Evolutionary conservation across 1,284 basidiomycete species (phyloP).

Genomic region (Malassezia equina): DNA sequence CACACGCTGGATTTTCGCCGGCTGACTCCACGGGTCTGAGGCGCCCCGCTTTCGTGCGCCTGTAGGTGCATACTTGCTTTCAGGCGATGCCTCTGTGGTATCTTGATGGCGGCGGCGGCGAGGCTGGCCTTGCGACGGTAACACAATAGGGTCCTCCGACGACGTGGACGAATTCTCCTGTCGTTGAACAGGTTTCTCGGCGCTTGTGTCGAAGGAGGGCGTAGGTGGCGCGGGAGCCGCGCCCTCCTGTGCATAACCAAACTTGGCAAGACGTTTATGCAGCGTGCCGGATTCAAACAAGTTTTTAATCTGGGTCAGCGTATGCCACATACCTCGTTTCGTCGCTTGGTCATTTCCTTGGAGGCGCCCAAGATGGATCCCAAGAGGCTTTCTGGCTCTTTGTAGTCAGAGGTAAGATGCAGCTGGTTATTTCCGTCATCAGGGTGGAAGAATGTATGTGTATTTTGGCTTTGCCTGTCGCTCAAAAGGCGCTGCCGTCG

Average conservation of each 20-base stretch:
- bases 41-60: not conserved
- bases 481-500: slow-evolving; percentile 14
- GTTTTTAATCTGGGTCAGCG: slow-evolving; percentile 58
- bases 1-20: not conserved
- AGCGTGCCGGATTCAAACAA: slow-evolving; percentile 59
- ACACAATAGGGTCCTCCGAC: not conserved
- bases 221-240: not conserved
- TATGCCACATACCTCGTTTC: slow-evolving; percentile 60
- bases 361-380: slow-evolving; percentile 70
- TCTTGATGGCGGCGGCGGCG: not conserved
- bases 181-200: not conserved
- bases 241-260: not conserved
- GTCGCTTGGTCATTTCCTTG: slow-evolving; percentile 58
- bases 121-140: not conserved
- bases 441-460: slow-evolving; percentile 6
- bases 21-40: slow-evolving; percentile 2
- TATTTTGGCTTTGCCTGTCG: slow-evolving; percentile 7
- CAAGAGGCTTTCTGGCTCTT: slow-evolving; percentile 61
- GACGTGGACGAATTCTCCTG: not conserved
- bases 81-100: not conserved
- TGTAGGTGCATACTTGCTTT: not conserved
- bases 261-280: slow-evolving; percentile 55
- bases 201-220: not conserved
- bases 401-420: slow-evolving; percentile 21
- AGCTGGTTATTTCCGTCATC: slow-evolving; percentile 11